phyloP scores from a whole-genome alignment of 352 stramenopile species.

The Phytophthora kernoviae region DNA sequence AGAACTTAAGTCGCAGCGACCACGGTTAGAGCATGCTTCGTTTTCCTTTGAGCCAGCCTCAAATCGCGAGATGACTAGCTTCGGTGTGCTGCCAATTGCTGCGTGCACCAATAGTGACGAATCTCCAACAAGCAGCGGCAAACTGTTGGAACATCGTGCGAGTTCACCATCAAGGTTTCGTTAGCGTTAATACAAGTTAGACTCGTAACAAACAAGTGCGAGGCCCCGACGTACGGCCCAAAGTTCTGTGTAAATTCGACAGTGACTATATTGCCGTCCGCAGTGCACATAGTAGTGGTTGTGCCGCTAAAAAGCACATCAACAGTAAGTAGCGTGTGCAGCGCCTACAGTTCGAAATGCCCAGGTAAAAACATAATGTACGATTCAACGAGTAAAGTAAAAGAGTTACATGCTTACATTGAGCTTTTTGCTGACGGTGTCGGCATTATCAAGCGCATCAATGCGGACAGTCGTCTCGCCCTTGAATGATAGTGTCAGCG shows the following conservation, averaged over 20 bases:
- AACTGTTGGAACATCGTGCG: slow-evolving; percentile 16
- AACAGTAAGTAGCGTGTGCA: slow-evolving; percentile 59
- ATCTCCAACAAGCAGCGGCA: slow-evolving; percentile 81
- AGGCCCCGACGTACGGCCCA: slow-evolving; percentile 41
- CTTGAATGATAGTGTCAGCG: slow-evolving; percentile 69
- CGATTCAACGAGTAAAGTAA: not conserved
- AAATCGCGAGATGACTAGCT: slow-evolving; percentile 54
- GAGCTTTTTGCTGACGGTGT: slow-evolving; percentile 67
- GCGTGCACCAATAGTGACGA: slow-evolving; percentile 56
- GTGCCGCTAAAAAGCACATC: slow-evolving; percentile 65
- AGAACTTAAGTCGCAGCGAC: slow-evolving; percentile 66
- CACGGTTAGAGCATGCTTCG: slow-evolving; percentile 77
- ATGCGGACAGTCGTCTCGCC: slow-evolving; percentile 74
- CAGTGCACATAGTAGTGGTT: slow-evolving; percentile 62
- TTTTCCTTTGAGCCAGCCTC: slow-evolving; percentile 92
- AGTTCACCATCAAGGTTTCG: not conserved
- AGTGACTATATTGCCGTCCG: slow-evolving; percentile 71
- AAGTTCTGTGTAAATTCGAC: slow-evolving; percentile 86
- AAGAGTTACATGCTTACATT: slow-evolving; percentile 68
- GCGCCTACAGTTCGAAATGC: slow-evolving; percentile 30
- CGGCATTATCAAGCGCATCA: slow-evolving; percentile 59
- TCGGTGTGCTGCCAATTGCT: slow-evolving; percentile 50
- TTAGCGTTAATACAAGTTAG: too few species aligned
- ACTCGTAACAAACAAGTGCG: too few species aligned
- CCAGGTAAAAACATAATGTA: too few species aligned